A percentile compares a stretch with the other conserved stretches of the same genome.
Evolutionary conservation across 2,329 filamentous ascomycete species (phyloP).

Genomic region (Beauveria varroae): DNA sequence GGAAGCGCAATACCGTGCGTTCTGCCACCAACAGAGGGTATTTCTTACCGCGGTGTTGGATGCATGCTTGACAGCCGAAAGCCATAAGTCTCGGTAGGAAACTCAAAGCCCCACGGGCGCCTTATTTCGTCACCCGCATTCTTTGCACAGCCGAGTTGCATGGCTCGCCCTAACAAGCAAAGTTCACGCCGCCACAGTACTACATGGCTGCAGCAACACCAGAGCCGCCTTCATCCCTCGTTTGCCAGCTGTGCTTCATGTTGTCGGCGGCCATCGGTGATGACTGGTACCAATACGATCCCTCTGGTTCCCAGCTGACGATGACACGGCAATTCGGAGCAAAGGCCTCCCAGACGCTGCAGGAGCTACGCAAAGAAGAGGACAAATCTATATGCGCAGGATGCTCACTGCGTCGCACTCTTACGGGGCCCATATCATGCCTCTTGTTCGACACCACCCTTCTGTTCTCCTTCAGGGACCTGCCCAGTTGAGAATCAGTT

Average conservation of each 20-base stretch:
- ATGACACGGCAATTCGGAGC: not conserved
- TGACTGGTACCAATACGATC: not conserved
- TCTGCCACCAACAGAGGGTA: not conserved
- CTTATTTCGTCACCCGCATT: conserved; percentile 5
- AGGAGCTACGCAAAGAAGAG: not conserved
- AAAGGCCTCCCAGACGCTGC: not conserved
- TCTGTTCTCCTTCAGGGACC: not conserved
- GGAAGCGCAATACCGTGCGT: not conserved
- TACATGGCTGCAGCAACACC: not conserved
- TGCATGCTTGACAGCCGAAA: not conserved
- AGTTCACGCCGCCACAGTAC: not conserved
- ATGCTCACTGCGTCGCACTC: not conserved
- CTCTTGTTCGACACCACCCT: no score
- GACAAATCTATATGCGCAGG: not conserved
- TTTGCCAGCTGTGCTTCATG: not conserved
- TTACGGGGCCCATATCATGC: not conserved
- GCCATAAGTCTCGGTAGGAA: not conserved
- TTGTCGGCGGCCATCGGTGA: not conserved
- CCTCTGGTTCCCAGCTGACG: not conserved
- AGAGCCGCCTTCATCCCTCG: conserved; percentile 2
- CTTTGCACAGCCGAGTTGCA: conserved; percentile 3
- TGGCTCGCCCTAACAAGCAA: not conserved
- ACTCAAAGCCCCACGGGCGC: not conserved
- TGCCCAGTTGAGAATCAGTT: conserved; percentile 3
- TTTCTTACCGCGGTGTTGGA: not conserved